Base-by-base conservation (phyloP, 257 asterid species). In the Osmanthus fragrans region DNA sequence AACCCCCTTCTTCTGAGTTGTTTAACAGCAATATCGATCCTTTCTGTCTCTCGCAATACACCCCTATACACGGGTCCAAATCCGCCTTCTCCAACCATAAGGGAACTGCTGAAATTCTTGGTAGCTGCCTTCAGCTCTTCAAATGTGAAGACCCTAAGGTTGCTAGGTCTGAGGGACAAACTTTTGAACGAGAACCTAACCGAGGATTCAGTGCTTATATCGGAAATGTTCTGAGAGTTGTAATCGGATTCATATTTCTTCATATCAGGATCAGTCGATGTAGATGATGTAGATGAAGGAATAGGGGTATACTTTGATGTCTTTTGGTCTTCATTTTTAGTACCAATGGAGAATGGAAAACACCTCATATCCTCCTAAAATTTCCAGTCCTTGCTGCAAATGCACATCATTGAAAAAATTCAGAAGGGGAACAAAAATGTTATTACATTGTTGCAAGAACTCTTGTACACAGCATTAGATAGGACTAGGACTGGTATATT, bases 1-100 rank as follows among this genome's bases (percentile, higher is more conserved):
- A 94, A 88, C 65, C 98, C 97, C 78, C 98, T 89, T 82, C 86
- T 89, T 86, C 97, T 92, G 79, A 94, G 98, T 75, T 94, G 96
- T 73, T 94, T 94, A n/a, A 92, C 98, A 49, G 97, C 98, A 76
- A 92, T 78, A 78, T 92, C 93, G 23, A 85, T 81, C 81, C 82
- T 78, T 67, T 80, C 81, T 0, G 18, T 69, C 60, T 90, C 97
- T n/a, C 79, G 73, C n/a, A 89, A 64, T 56, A 85, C 82, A 12
- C 92, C 98, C 70, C 91, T 82, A 60, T 86, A 94, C 32, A 92
- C 98, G 0, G 96, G 92, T 21, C 97, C 98, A 45, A 94, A 94
- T 18, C 97, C 97, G 0, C 98, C 98, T 84, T 94, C 97, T 6
- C 98, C 97, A 4, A 94, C 81, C 97, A 94, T 89, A 47, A 86